A percentile compares a stretch with the other conserved stretches of the same genome.
These are phyloP conservation scores for Pseudoturritis turrita DNA, from an alignment of 345 rosid species.

Conservation along the genomic window DNA sequence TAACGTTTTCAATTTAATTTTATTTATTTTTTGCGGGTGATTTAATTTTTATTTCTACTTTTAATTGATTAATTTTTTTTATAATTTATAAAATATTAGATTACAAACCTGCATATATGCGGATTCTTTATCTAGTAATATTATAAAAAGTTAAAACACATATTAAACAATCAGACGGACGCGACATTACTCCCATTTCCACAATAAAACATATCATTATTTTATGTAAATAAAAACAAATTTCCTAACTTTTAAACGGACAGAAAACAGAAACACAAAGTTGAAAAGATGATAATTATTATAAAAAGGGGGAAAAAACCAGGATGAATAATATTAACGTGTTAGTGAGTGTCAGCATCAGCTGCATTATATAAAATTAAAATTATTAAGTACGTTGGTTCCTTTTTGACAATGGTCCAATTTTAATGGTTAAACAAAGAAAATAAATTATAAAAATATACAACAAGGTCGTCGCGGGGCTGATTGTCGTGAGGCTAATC, in stretches of 20 bases:
- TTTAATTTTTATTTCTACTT: no score
- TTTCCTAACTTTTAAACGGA: conserved; percentile 37
- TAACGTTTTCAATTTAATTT: no score
- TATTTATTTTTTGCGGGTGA: no score
- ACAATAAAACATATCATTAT: conserved; percentile 23
- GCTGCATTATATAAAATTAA: conserved; percentile 17
- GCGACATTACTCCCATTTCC: conserved; percentile 31
- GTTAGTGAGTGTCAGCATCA: conserved; percentile 61
- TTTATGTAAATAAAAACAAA: conserved; percentile 31
- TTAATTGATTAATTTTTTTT: no score
- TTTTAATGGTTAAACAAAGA: conserved; percentile 28
- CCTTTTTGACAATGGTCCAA: conserved; percentile 33
- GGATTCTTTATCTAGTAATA: no score
- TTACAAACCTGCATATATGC: no score
- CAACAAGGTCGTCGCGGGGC: conserved; percentile 38
- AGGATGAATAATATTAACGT: conserved; percentile 26
- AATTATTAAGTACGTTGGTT: conserved; percentile 25
- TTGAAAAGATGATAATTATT: conserved; percentile 25
- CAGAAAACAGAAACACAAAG: conserved; percentile 31
- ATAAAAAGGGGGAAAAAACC: conserved; percentile 15
- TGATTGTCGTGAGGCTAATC: conserved; percentile 54
- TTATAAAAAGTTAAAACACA: not conserved
- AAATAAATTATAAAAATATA: conserved; percentile 17
- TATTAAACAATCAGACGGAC: conserved; percentile 21
- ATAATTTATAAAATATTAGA: no score